Percentiles rank a stretch among this genome's conserved stretches.
Conservation (phyloP, 2,329 filamentous ascomycete genomes). For the Trichoderma simmonsii region DNA sequence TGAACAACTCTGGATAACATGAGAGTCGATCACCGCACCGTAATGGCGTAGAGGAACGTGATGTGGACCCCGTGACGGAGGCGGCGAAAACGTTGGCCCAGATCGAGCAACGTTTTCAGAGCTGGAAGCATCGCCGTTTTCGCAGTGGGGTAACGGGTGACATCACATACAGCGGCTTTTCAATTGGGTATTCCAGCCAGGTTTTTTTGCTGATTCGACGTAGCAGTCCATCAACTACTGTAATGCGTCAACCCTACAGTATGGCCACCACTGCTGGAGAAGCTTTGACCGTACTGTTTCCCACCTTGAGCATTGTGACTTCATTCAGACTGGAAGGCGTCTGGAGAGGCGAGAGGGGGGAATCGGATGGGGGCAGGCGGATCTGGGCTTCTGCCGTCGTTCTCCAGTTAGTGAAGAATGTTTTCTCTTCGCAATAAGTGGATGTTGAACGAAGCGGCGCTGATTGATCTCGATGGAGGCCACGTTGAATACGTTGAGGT, state of each 20-base stretch:
- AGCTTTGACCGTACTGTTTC: slow-evolving; percentile 1
- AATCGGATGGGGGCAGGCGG: background rate
- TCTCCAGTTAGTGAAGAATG: background rate
- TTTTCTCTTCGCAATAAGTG: background rate
- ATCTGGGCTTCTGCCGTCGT: background rate
- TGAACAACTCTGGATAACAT: background rate
- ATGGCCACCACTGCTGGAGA: background rate
- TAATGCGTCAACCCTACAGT: background rate
- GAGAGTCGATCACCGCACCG: background rate
- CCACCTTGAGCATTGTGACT: slow-evolving; percentile 14
- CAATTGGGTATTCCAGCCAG: background rate
- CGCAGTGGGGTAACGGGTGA: slow-evolving; percentile 6
- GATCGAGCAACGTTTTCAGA: slow-evolving; percentile 14
- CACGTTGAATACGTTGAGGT: background rate
- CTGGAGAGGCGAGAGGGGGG: background rate
- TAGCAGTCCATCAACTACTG: background rate
- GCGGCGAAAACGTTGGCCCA: slow-evolving; percentile 16
- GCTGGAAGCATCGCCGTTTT: slow-evolving; percentile 7
- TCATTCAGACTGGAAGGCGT: background rate
- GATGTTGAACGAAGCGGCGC: background rate
- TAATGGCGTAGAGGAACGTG: slow-evolving; percentile 21
- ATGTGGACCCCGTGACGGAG: slow-evolving; percentile 26
- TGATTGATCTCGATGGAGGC: background rate
- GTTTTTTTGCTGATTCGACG: background rate
- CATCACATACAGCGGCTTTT: slow-evolving; percentile 14